Base-by-base conservation (phyloP, 2,329 filamentous ascomycete genomes). In the Plenodomus lindquistii region DNA sequence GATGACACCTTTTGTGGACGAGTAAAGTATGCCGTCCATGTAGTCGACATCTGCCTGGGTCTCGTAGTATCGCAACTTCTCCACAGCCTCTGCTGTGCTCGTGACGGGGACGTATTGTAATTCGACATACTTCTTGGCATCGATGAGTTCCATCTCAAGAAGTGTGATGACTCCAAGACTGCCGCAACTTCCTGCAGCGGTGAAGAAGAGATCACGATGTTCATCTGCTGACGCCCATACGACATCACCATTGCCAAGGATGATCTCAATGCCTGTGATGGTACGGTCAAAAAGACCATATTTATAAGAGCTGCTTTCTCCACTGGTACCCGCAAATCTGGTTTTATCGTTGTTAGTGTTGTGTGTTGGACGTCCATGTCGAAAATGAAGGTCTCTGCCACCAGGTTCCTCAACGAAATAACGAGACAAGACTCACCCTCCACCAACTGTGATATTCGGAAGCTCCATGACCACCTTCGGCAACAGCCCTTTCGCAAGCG, bases 391-490 rank as follows among this genome's bases (percentile, higher is more conserved):
- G 18, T 39, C 11, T 27, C 27, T 38, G 19, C 24, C 15, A 13
- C 11, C 16, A 20, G 20, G 34, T 10, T 4, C 19, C 18, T n/a
- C 15, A 9, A 15, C 15, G 15, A 21, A 24, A 27, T 13, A 38
- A 31, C 17, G 15, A 27, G 4, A 17, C 13, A 20, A 22, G 19
- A 61, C 61, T 56, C 49, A 64, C 0, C 83, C 85, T 2, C 86
- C 85, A 13, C 85, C 86, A 0, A 81, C 81, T 0, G 86, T 89
- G 53, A 88, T 89, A 0, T 84, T 84, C 0, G 85, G 85, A 41
- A 89, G 85, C 59, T 89, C 86, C 82, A 88, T 87, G 3, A 89
- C 84, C 0, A 89, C 84, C 0, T 80, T 81, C 1, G 81, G 85
- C 1, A 89, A 69, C 0, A 88, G 72, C 0, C 80, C 80, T 40